Percentiles rank a stretch among this genome's conserved stretches.
These are phyloP conservation scores for Citeromyces nyonsensis DNA, from an alignment of 805 yeast species.

Conservation along the genomic window DNA sequence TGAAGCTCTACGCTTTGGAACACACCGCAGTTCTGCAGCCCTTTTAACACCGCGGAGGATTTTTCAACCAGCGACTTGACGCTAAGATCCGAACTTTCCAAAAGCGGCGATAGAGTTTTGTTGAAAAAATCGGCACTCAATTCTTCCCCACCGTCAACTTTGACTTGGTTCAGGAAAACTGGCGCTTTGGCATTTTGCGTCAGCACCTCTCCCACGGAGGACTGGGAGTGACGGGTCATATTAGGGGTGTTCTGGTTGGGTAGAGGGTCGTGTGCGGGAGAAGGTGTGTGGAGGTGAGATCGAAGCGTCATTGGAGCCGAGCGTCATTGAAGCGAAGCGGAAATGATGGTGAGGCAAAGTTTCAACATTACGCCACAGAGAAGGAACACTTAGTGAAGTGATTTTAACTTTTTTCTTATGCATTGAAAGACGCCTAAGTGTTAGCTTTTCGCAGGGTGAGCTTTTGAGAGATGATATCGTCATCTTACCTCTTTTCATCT, in stretches of 20 bases:
- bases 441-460: too few relatives aligned
- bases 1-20: constrained; percentile 10
- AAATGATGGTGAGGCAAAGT: too few relatives aligned
- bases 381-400: too few relatives aligned
- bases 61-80: constrained; percentile 20
- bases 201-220: neutral
- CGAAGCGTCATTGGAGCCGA: too few relatives aligned
- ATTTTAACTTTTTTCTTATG: too few relatives aligned
- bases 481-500: too few relatives aligned
- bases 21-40: constrained; percentile 12
- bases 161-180: constrained; percentile 12
- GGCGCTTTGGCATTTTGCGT: constrained; percentile 6
- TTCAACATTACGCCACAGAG: too few relatives aligned
- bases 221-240: neutral
- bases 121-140: constrained; percentile 25
- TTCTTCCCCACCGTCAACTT: constrained; percentile 14
- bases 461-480: too few relatives aligned
- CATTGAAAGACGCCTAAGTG: too few relatives aligned
- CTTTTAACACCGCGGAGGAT: constrained; percentile 7
- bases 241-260: neutral
- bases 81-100: constrained; percentile 19
- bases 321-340: too few relatives aligned
- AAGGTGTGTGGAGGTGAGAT: too few relatives aligned
- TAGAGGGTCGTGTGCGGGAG: neutral
- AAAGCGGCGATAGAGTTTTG: constrained; percentile 27